Conservation (phyloP, 208 protist genomes). For the Herpetomonas samuelpessoai region DNA sequence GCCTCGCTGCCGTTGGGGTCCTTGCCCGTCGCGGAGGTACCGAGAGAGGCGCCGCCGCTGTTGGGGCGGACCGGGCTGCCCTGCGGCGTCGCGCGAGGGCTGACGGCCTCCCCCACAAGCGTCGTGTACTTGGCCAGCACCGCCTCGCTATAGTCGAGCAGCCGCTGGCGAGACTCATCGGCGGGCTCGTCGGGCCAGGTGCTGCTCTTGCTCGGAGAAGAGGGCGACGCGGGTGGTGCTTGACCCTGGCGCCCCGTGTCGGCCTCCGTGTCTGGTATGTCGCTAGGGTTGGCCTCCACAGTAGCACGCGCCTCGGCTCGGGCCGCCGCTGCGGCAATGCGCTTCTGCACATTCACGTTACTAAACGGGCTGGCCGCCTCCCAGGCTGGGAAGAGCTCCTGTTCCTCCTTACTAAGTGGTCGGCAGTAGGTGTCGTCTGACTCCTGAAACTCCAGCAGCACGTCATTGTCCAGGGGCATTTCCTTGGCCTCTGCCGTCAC, state of each 20-base stretch:
- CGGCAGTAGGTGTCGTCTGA: constrained; percentile 36
- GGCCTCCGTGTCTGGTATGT: not conserved
- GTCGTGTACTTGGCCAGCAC: constrained; percentile 51
- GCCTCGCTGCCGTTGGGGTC: not conserved
- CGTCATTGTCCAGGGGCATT: constrained; percentile 35
- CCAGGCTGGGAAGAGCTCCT: constrained; percentile 47
- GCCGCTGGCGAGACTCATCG: constrained; percentile 44
- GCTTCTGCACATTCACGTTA: constrained; percentile 20
- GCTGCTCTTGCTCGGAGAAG: not conserved
- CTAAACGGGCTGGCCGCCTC: constrained; percentile 40
- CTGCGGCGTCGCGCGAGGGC: constrained; percentile 14
- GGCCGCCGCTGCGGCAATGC: constrained; percentile 1
- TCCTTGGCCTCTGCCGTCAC: constrained; percentile 30
- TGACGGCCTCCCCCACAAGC: constrained; percentile 53
- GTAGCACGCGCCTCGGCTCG: not conserved
- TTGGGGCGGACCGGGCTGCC: constrained; percentile 12
- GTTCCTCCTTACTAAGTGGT: constrained; percentile 26
- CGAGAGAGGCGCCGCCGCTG: constrained; percentile 13
- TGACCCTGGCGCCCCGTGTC: not conserved
- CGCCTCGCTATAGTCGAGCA: constrained; percentile 61
- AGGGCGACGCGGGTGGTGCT: constrained; percentile 2
- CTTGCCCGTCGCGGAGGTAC: not conserved
- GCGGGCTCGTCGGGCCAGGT: constrained; percentile 28
- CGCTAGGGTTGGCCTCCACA: not conserved
- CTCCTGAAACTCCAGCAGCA: constrained; percentile 37